phyloP scores from a whole-genome alignment of 1,139 yeast genomes.

The Pichia sp. region DNA sequence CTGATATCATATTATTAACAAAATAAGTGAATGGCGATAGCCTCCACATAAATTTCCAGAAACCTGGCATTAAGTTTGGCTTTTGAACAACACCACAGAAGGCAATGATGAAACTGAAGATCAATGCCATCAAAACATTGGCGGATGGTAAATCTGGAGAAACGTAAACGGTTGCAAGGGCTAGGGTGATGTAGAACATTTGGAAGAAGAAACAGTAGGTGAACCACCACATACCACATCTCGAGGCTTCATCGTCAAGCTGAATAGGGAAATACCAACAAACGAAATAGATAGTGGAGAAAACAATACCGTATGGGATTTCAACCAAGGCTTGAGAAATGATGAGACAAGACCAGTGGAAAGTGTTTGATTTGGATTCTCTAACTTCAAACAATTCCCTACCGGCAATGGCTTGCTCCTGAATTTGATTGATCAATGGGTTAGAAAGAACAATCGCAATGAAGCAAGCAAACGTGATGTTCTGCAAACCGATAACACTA shows the following conservation, averaged over 20 bases:
- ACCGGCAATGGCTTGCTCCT: conserved; percentile 49
- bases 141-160: conserved; percentile 61
- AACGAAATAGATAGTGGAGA: conserved; percentile 49
- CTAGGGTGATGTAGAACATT: conserved; percentile 49
- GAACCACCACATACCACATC: conserved; percentile 51
- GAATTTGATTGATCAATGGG: conserved; percentile 54
- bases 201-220: conserved; percentile 52
- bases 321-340: conserved; percentile 50
- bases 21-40: conserved; percentile 65
- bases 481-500: conserved; percentile 48
- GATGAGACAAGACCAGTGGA: conserved; percentile 58
- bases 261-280: conserved; percentile 56
- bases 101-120: conserved; percentile 48
- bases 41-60: conserved; percentile 67
- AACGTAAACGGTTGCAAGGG: conserved; percentile 47
- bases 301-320: conserved; percentile 50
- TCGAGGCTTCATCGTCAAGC: conserved; percentile 39
- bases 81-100: conserved; percentile 66
- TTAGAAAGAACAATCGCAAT: conserved; percentile 46
- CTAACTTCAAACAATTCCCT: conserved; percentile 54
- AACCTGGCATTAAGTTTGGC: conserved; percentile 52
- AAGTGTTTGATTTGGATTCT: conserved; percentile 60
- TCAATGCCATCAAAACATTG: conserved; percentile 49
- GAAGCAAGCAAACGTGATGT: conserved; percentile 50
- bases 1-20: conserved; percentile 50